Evolutionary conservation across 2,329 filamentous ascomycete species (phyloP), one percentile per base, ranked within the genome.

Genomic region (Diplocarpon rosae): DNA sequence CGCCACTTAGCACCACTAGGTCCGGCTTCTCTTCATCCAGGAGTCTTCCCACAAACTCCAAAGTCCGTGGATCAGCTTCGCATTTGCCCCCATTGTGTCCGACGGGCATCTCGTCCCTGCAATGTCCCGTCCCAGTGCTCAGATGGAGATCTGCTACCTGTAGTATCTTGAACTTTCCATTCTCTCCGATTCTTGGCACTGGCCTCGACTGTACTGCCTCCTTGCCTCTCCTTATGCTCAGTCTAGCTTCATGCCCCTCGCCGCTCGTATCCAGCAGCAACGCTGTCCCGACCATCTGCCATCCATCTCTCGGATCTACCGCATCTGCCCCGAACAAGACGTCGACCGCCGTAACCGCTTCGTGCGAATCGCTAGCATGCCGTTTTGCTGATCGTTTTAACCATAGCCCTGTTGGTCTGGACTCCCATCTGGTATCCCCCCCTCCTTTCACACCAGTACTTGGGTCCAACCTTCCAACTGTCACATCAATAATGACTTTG

Each of bases 131-230:
- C 9, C 90, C 92, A 2, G 92, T 98, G 59, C 87, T 90, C 45
- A 98, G 68, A 64, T 98, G 92, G 49, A 96, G 68, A 66, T 98
- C 92, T n/a, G 88, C 84, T 44, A 94, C 71, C 65, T 98, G 92
- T 74, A 98, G 79, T 52, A 98, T 95, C 69, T 96, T 96, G 70
- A 96, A 96, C 56, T 83, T 87, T 27, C 90, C 92, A 61, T 92
- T 87, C 50, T 93, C 87, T 35, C 78, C 76, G 51, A 98, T 86
- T 47, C 85, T 78, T 10, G 83, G 85, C 32, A 78, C 69, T 1
- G 85, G 83, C 62, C 82, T 88, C 57, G 79, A 74, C 30, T 72
- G 63, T 52, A 80, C 76, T 16, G 70, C 67, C 16, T 76, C 76
- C 41, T 72, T 69, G 2, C 92, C 90, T 55, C 85, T 76, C 40